phyloP scores from a whole-genome alignment of 139 green algal species.

The Micromonas commoda region DNA sequence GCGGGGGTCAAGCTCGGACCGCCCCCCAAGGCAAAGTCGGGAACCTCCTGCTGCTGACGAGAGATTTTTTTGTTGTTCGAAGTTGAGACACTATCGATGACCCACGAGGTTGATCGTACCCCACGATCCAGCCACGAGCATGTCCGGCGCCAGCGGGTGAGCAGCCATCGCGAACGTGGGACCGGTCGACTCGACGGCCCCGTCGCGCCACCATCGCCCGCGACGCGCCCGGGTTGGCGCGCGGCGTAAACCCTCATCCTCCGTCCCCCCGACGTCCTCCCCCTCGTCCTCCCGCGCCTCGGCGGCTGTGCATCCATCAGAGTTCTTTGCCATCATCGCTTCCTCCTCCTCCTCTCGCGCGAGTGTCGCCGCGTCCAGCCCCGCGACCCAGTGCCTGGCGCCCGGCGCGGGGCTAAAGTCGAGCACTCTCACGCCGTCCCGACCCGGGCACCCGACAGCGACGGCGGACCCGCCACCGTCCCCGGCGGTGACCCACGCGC shows the following conservation, averaged over 20 bases:
- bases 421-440: neutral
- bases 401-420: neutral
- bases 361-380: too few species aligned
- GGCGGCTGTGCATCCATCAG: too few species aligned
- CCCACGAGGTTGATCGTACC: neutral
- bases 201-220: neutral
- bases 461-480: neutral
- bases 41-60: conserved; percentile 8
- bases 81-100: neutral
- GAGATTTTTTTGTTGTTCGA: neutral
- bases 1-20: neutral
- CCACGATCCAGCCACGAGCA: neutral
- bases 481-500: too few species aligned
- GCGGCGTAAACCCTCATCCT: neutral
- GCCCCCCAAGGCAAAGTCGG: neutral
- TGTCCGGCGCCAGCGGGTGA: neutral
- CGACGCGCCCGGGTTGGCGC: neutral
- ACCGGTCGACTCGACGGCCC: neutral
- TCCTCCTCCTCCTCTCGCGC: too few species aligned
- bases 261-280: neutral
- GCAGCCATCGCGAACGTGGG: neutral
- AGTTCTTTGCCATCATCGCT: too few species aligned
- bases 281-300: neutral
- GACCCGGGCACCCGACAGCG: neutral
- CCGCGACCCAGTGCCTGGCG: too few species aligned